These are phyloP conservation scores for Saccharomycopsis olivae DNA, from an alignment of 805 yeast genomes.

Conservation along the genomic window DNA sequence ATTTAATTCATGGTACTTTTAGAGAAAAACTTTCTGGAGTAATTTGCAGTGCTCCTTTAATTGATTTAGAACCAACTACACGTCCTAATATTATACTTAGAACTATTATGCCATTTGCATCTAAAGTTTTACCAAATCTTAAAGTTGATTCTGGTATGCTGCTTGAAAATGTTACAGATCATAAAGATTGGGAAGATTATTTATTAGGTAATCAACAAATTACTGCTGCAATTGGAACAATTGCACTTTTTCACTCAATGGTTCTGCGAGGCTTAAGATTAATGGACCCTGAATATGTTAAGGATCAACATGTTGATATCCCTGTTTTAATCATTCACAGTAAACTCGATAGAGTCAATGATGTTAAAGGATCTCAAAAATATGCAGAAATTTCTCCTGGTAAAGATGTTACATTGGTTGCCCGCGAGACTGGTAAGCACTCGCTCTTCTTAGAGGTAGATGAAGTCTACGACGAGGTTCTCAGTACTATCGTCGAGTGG, in stretches of 20 bases:
- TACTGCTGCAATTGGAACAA: constrained; percentile 37
- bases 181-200: constrained; percentile 35
- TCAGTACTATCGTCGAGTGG: neutral
- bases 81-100: constrained; percentile 39
- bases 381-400: constrained; percentile 30
- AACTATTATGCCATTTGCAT: constrained; percentile 30
- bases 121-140: constrained; percentile 35
- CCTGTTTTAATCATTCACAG: constrained; percentile 57
- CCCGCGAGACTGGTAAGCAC: constrained; percentile 24
- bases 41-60: constrained; percentile 48
- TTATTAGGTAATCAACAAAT: constrained; percentile 28
- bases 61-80: constrained; percentile 46
- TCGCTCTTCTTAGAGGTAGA: constrained; percentile 32
- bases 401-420: constrained; percentile 15
- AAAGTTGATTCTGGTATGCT: constrained; percentile 46
- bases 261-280: constrained; percentile 48
- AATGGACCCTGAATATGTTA: constrained; percentile 26
- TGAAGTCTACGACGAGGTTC: constrained; percentile 23
- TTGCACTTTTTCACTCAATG: constrained; percentile 49
- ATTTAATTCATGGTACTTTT: constrained; percentile 45
- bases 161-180: constrained; percentile 43
- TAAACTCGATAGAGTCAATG: constrained; percentile 50
- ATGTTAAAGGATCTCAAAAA: constrained; percentile 33
- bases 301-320: constrained; percentile 24
- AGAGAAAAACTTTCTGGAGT: constrained; percentile 36